phyloP scores from a whole-genome alignment of 306 rosid genomes.

The Cucumis hystrix region DNA sequence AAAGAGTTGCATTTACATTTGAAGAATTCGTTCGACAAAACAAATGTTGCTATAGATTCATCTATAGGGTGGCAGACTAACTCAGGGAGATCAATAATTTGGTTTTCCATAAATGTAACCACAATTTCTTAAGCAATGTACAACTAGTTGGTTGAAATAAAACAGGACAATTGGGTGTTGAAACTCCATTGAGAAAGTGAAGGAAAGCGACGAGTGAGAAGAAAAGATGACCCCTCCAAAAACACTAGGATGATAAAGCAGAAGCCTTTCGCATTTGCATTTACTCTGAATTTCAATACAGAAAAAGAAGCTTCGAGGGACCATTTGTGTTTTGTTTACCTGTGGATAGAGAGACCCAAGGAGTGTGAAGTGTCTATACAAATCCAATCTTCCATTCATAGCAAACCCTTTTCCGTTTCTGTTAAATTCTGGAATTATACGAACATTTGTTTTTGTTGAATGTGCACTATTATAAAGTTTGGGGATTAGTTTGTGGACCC shows the following conservation, averaged over 20 bases:
- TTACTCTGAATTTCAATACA: not conserved
- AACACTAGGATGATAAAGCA: not conserved
- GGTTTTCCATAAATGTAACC: not conserved
- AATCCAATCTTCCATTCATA: not conserved
- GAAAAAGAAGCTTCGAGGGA: not conserved
- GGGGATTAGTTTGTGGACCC: not conserved
- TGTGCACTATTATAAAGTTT: not conserved
- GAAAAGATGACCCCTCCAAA: not conserved
- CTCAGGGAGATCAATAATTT: too few species aligned
- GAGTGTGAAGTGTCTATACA: not conserved
- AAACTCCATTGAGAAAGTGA: not conserved
- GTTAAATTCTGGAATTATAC: not conserved
- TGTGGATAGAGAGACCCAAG: not conserved
- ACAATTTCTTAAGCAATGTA: too few species aligned
- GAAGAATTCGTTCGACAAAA: too few species aligned
- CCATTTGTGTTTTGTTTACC: not conserved
- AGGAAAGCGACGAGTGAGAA: not conserved
- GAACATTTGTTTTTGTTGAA: not conserved
- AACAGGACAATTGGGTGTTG: too few species aligned
- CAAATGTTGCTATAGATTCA: too few species aligned
- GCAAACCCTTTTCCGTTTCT: not conserved
- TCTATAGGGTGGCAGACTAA: too few species aligned
- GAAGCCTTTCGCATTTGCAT: not conserved
- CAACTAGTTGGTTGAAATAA: not conserved
- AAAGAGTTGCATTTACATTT: too few species aligned